Evolutionary conservation across 176 grass and related monocot species (phyloP).

Genomic region (Microstegium vimineum): DNA sequence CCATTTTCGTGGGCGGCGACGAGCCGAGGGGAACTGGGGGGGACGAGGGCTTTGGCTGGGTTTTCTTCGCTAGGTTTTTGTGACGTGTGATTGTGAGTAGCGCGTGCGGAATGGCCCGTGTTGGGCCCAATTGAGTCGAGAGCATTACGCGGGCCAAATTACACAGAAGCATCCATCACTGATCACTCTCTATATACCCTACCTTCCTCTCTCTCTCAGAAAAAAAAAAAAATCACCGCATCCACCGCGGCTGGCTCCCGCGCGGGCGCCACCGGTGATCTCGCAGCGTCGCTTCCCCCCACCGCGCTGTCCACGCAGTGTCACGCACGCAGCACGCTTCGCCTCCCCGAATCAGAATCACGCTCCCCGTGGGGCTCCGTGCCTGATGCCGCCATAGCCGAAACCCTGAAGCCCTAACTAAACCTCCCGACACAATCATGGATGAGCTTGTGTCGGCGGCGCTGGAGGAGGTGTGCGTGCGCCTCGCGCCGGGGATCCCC

Average conservation of each 20-base stretch:
- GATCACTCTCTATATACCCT: too few species aligned
- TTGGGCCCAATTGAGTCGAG: not conserved
- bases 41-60: conserved; percentile 14
- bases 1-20: conserved; percentile 25
- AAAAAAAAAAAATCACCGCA: not conserved
- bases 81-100: not conserved
- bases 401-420: not conserved
- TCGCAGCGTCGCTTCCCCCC: too few species aligned
- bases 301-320: too few species aligned
- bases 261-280: not conserved
- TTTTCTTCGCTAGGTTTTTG: conserved; percentile 37
- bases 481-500: conserved; percentile 45
- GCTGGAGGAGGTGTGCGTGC: conserved; percentile 79
- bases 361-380: not conserved
- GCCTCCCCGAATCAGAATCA: not conserved
- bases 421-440: conserved; percentile 19
- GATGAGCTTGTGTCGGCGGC: conserved; percentile 67
- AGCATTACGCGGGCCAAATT: not conserved
- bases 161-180: not conserved
- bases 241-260: not conserved
- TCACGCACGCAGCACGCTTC: too few species aligned
- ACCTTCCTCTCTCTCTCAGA: too few species aligned
- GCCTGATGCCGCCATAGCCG: not conserved
- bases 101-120: not conserved
- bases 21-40: not conserved